phyloP scores from a whole-genome alignment of 2,329 filamentous ascomycete genomes.

The Pseudonectria buxi region DNA sequence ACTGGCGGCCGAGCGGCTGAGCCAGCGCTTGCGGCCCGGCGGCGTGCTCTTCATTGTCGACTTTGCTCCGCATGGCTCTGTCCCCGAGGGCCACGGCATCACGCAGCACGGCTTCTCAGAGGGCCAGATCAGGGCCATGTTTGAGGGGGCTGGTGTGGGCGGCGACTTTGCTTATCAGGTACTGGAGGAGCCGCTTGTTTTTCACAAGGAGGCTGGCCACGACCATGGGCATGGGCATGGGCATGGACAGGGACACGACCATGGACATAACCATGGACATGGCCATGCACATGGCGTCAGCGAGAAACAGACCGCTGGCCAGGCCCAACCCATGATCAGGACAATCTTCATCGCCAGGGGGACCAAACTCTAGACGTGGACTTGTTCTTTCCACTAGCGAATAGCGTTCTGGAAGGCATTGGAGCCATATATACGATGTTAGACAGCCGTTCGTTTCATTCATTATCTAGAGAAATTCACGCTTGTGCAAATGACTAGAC shows the following conservation, averaged over 20 bases:
- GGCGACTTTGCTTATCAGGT: conserved; percentile 51
- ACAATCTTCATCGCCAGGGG: conserved; percentile 43
- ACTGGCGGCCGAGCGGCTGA: conserved; percentile 52
- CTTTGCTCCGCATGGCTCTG: conserved; percentile 48
- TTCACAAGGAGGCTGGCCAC: conserved; percentile 18
- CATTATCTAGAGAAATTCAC: no score
- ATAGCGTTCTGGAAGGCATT: no score
- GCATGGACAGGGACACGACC: conserved; percentile 3
- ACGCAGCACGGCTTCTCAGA: conserved; percentile 60
- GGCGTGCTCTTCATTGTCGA: conserved; percentile 64
- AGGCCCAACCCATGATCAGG: conserved; percentile 3
- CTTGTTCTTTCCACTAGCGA: no score
- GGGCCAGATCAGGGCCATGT: conserved; percentile 52
- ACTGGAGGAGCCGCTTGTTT: conserved; percentile 43
- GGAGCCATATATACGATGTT: no score
- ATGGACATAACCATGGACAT: conserved; percentile 4
- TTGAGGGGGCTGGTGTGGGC: conserved; percentile 54
- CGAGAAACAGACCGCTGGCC: neutral
- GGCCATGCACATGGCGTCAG: conserved; percentile 6
- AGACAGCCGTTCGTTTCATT: no score
- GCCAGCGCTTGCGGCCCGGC: conserved; percentile 54
- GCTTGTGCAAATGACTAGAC: no score
- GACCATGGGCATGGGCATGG: conserved; percentile 15
- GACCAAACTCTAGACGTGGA: conserved; percentile 26
- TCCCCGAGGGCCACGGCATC: conserved; percentile 41